Percentiles rank a stretch among this genome's conserved stretches.
Evolutionary conservation across 2,329 filamentous ascomycete species (phyloP).

Genomic region (Hymenoscyphus scutula): DNA sequence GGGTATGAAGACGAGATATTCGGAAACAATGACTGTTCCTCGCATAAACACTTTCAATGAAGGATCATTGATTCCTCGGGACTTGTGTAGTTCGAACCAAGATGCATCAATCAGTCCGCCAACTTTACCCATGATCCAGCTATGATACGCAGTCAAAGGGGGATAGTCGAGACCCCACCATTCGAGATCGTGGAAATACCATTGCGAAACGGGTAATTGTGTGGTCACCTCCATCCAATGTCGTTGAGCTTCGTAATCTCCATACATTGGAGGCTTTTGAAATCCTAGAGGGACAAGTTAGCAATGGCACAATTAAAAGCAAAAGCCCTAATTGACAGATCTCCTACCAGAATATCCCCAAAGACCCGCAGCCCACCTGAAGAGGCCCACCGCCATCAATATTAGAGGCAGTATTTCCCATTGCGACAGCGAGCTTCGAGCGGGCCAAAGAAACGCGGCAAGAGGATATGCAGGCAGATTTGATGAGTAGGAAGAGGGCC

Average conservation of each 20-base stretch:
- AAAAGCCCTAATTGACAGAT: neutral
- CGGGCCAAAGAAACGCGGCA: constrained; percentile 91
- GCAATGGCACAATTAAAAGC: neutral
- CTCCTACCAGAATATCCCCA: constrained; percentile 90
- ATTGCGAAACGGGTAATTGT: constrained; percentile 84
- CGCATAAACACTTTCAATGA: constrained; percentile 93
- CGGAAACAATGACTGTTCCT: constrained; percentile 83
- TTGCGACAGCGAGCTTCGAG: constrained; percentile 78
- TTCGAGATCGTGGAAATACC: constrained; percentile 95
- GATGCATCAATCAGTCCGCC: constrained; percentile 73
- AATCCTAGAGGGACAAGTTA: constrained; percentile 54
- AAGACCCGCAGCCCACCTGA: constrained; percentile 86
- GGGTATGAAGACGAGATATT: constrained; percentile 87
- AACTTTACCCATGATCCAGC: constrained; percentile 88
- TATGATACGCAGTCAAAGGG: constrained; percentile 95
- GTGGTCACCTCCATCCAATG: constrained; percentile 99
- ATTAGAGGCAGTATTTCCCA: constrained; percentile 89
- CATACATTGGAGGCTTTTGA: constrained; percentile 82
- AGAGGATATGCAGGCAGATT: constrained; percentile 78
- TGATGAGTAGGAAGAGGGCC: constrained; percentile 12
- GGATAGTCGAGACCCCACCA: constrained; percentile 99
- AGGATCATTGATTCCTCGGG: constrained; percentile 76
- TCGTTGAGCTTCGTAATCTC: constrained; percentile 95
- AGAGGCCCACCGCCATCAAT: constrained; percentile 85
- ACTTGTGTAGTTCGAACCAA: constrained; percentile 86